These are phyloP conservation scores for Leucosporidium scottii DNA, from an alignment of 768 basidiomycete species.

Conservation along the genomic window DNA sequence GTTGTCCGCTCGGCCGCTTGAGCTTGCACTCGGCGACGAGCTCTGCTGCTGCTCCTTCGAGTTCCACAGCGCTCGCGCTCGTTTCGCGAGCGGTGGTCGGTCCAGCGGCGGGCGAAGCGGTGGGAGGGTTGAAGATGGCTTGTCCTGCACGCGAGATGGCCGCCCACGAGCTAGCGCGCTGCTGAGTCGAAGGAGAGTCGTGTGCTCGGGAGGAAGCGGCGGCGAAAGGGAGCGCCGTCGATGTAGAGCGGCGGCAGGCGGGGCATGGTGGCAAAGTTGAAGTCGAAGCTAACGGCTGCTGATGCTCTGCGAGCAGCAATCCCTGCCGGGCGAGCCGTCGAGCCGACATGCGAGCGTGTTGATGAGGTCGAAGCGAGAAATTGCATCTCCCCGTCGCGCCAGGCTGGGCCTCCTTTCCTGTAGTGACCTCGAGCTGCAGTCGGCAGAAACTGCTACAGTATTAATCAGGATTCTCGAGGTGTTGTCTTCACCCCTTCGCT, in stretches of 20 bases:
- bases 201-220: background rate
- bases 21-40: conserved; percentile 19
- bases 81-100: too few species aligned
- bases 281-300: background rate
- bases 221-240: background rate
- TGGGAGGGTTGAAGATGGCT: conserved; percentile 10
- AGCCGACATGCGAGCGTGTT: conserved; percentile 5
- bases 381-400: too few species aligned
- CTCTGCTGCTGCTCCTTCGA: background rate
- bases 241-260: too few species aligned
- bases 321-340: conserved; percentile 20
- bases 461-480: too few species aligned
- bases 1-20: background rate
- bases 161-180: background rate
- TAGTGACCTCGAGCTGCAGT: too few species aligned
- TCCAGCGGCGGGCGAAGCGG: too few species aligned
- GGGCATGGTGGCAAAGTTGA: background rate
- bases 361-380: too few species aligned
- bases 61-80: background rate
- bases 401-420: too few species aligned
- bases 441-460: too few species aligned
- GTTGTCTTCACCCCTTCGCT: too few species aligned
- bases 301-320: background rate
- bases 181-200: background rate
- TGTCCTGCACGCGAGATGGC: conserved; percentile 7